A percentile compares a stretch with the other conserved stretches of the same genome.
Evolutionary conservation across 352 stramenopile species (phyloP).

Genomic region (Globisporangium emineosum): DNA sequence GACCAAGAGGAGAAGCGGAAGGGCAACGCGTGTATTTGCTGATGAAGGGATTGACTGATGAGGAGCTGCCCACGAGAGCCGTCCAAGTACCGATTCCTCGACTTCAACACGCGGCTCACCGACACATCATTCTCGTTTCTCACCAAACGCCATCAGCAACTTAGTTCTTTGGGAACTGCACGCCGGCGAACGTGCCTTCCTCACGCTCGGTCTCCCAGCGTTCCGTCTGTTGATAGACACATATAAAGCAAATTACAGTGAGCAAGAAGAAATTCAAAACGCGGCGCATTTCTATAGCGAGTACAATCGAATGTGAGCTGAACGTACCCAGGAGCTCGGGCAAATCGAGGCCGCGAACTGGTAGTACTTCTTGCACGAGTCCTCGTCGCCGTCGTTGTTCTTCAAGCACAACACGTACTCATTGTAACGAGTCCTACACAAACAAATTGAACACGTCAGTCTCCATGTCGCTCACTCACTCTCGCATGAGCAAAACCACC

Average conservation of each 20-base stretch:
- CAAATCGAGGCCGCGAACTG: conserved; percentile 72
- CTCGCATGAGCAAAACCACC: not conserved
- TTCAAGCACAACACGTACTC: conserved; percentile 97
- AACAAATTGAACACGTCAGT: conserved; percentile 1
- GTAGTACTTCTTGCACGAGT: conserved; percentile 84
- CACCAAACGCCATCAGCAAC: not conserved
- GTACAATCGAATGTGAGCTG: not conserved
- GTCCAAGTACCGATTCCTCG: not conserved
- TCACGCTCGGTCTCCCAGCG: conserved; percentile 83
- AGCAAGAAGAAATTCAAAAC: not conserved
- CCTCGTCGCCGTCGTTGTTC: conserved; percentile 92
- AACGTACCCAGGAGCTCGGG: conserved; percentile 71
- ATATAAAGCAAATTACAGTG: not conserved
- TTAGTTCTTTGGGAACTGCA: conserved; percentile 76
- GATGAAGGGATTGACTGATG: not conserved
- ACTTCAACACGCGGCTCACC: conserved; percentile 1
- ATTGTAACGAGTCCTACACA: conserved; percentile 92
- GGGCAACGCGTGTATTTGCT: conserved; percentile 8
- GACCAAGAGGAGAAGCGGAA: not conserved
- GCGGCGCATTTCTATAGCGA: conserved; percentile 8
- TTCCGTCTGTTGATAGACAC: conserved; percentile 40
- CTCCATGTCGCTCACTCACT: not conserved
- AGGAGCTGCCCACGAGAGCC: not conserved
- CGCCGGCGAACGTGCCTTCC: conserved; percentile 77
- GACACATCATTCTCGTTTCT: not conserved